Evolutionary conservation across 495 filamentous ascomycete genomes (phyloP).

Genomic region (Penicillium canariense): DNA sequence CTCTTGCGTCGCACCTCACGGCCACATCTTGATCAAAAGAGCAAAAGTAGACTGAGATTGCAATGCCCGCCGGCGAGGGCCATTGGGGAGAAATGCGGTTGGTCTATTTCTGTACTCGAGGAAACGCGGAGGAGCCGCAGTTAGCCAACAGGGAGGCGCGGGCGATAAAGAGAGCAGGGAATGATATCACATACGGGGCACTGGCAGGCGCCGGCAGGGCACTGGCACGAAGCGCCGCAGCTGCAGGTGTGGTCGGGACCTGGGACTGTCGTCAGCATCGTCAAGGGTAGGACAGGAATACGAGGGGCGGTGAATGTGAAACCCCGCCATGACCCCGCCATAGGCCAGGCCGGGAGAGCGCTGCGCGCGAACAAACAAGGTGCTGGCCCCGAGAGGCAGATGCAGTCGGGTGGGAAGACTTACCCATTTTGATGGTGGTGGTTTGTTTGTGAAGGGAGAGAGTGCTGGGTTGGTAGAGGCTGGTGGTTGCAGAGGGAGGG

Average conservation of each 20-base stretch:
- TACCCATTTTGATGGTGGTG: slow-evolving; percentile 27
- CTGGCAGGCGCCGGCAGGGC: slow-evolving; percentile 45
- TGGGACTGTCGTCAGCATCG: slow-evolving; percentile 25
- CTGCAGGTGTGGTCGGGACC: slow-evolving; percentile 43
- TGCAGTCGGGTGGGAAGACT: background rate
- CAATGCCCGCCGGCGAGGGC: background rate
- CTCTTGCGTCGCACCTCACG: background rate
- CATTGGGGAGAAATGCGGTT: background rate
- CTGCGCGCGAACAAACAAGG: background rate
- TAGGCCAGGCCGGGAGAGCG: background rate
- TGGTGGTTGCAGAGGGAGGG: slow-evolving; percentile 2
- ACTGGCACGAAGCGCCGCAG: slow-evolving; percentile 48
- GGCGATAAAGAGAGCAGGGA: background rate
- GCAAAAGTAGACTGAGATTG: background rate
- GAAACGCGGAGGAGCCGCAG: background rate
- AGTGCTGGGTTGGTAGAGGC: slow-evolving; percentile 1
- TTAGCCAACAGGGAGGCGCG: slow-evolving; percentile 9
- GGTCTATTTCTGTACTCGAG: slow-evolving; percentile 30
- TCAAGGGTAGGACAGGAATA: slow-evolving; percentile 4
- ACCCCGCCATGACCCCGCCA: slow-evolving; percentile 33
- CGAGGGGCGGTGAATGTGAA: background rate
- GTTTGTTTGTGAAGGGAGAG: background rate
- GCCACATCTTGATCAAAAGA: slow-evolving; percentile 4
- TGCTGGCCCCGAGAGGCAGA: background rate
- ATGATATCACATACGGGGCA: slow-evolving; percentile 37